A percentile compares a stretch with the other conserved stretches of the same genome.
Conservation (phyloP, 2,329 filamentous ascomycete species). For the Diaporthe australafricana region DNA sequence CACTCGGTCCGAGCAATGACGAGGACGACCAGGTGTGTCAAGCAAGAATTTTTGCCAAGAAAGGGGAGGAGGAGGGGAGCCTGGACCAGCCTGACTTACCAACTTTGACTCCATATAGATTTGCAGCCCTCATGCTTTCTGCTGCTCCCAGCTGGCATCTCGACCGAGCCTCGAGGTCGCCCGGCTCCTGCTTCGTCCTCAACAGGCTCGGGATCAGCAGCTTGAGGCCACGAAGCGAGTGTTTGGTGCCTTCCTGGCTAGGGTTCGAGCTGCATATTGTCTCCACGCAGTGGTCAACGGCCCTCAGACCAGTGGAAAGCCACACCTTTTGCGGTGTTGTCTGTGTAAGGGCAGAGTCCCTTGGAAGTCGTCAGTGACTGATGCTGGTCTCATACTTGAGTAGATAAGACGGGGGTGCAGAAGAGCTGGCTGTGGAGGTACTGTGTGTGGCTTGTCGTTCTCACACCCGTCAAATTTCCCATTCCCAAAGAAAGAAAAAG, state of each 20-base stretch:
- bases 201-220: constrained; percentile 55
- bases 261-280: constrained; percentile 54
- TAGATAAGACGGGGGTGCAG: no score
- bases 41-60: neutral
- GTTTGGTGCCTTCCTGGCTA: constrained; percentile 45
- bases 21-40: neutral
- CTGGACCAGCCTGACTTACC: constrained; percentile 7
- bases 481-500: no score
- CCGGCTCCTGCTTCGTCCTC: constrained; percentile 48
- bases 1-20: constrained; percentile 25
- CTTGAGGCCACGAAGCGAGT: constrained; percentile 52
- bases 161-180: constrained; percentile 53
- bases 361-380: neutral
- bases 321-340: constrained; percentile 61
- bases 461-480: no score
- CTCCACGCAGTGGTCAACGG: constrained; percentile 67
- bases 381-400: neutral
- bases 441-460: no score
- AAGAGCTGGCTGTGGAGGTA: no score
- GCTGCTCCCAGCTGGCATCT: constrained; percentile 59
- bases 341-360: constrained; percentile 57
- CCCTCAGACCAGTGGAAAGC: constrained; percentile 63
- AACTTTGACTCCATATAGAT: constrained; percentile 50
- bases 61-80: neutral
- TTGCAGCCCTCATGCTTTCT: constrained; percentile 57